Percentiles rank a stretch among this genome's conserved stretches.
Evolutionary conservation across 2,329 filamentous ascomycete genomes (phyloP).

Genomic region (Xylaria polymorpha): DNA sequence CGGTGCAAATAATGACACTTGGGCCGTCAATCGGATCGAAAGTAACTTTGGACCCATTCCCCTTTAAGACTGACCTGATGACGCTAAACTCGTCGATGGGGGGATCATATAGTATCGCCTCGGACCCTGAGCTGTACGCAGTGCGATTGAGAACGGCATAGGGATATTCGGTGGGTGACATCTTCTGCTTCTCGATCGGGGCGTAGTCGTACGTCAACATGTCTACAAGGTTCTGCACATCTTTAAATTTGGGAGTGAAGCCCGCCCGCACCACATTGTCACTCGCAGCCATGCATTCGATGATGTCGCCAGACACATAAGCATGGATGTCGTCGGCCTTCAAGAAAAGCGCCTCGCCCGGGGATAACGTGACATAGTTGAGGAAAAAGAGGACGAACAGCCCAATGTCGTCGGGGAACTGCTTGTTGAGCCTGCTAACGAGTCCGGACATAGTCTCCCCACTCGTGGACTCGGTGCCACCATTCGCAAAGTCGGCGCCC

Average conservation of each 20-base stretch:
- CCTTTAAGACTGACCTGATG: constrained; percentile 80
- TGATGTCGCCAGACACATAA: constrained; percentile 92
- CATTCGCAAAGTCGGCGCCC: constrained; percentile 78
- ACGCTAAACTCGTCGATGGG: constrained; percentile 98
- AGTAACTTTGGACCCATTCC: constrained; percentile 80
- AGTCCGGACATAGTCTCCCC: constrained; percentile 81
- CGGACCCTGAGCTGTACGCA: constrained; percentile 82
- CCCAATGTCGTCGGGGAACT: constrained; percentile 92
- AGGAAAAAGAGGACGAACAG: constrained; percentile 97
- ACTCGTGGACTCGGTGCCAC: constrained; percentile 73
- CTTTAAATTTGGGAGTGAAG: constrained; percentile 98
- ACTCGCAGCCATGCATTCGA: constrained; percentile 99
- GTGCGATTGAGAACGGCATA: constrained; percentile 84
- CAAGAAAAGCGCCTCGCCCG: constrained; percentile 95
- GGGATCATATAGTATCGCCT: constrained; percentile 85
- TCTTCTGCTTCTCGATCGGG: constrained; percentile 94
- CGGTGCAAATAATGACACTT: constrained; percentile 91
- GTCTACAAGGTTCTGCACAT: constrained; percentile 85
- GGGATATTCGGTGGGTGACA: constrained; percentile 85
- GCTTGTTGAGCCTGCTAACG: constrained; percentile 78
- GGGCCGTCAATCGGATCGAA: constrained; percentile 90
- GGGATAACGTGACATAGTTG: constrained; percentile 88
- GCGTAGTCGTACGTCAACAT: constrained; percentile 97
- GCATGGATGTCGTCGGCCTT: constrained; percentile 98
- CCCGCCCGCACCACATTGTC: constrained; percentile 98